Conservation (phyloP, 257 asterid genomes). For the Solanum sejunctum region DNA sequence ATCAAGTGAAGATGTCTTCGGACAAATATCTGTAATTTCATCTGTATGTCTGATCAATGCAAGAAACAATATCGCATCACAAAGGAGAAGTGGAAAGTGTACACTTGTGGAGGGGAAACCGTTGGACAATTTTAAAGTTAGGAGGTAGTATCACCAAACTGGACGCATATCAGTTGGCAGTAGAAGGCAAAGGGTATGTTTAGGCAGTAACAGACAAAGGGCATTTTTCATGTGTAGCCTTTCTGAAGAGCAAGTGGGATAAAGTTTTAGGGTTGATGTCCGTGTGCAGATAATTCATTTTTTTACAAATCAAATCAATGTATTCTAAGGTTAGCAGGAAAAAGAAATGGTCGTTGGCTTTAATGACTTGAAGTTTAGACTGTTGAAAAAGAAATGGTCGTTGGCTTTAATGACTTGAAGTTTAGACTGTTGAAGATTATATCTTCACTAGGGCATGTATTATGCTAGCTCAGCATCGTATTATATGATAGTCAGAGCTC, state of each 20-base stretch:
- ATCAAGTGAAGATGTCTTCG: not conserved
- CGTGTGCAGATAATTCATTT: not conserved
- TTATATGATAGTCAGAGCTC: not conserved
- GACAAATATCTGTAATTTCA: not conserved
- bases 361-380: not conserved
- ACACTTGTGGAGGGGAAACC: not conserved
- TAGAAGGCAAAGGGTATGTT: not conserved
- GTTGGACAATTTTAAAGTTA: not conserved
- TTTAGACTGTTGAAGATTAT: not conserved
- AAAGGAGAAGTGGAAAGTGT: not conserved
- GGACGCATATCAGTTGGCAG: not conserved
- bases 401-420: not conserved
- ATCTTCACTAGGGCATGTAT: not conserved
- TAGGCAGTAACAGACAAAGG: not conserved
- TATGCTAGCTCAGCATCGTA: not conserved
- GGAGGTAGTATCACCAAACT: not conserved
- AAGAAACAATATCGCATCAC: not conserved
- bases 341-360: not conserved
- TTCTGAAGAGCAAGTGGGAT: not conserved
- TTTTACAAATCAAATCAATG: not conserved
- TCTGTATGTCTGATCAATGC: not conserved
- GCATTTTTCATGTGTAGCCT: not conserved
- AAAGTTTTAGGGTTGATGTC: not conserved
- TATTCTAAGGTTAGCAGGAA: not conserved
- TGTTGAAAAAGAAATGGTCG: not conserved